Base-by-base conservation (phyloP, 2,329 filamentous ascomycete species). In the Zasmidium cellare region DNA sequence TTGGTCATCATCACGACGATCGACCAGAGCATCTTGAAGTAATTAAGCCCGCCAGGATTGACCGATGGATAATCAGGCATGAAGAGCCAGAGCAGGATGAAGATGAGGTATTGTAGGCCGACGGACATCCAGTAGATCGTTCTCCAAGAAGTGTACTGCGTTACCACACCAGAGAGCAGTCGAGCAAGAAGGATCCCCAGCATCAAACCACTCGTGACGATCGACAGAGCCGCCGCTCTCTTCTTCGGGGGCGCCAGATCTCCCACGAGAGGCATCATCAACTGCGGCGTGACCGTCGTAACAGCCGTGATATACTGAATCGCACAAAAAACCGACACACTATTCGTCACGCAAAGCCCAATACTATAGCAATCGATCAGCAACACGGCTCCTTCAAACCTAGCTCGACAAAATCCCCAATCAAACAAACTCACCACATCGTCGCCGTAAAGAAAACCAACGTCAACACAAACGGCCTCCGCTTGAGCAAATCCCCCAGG, bases 41-140 rank as follows among this genome's bases (percentile, higher is more conserved):
- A 93, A 59, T 84, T 84, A 14, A 88, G 73, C 0, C 84, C 84
- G 1, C 0, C 59, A 3, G 84, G 85, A 68, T 92, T 92, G 3
- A 88, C 88, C 1, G 84, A 82, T 0, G 90, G 91, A 64, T 94
- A 94, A 71, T 92, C 89, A 0, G 90, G 90, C 87, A 94, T 88
- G 72, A 86, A 90, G 46, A 86, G 70, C 77, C 84, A 92, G 5
- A 93, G 81, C 0, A 87, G 74, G 6, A 77, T 63, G 56, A 87
- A 82, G 60, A 93, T 86, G 9, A 84, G 68, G 66, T 84, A 87
- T 73, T 94, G 90, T 5, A 52, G 76, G 0, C 80, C 89, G 3
- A 92, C 82, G 0, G 88, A 83, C 59, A 92, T 78, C 88, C 89
- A 93, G 77, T 92, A 94, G 7, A 93, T 85, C 58, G 84, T 84